phyloP scores from a whole-genome alignment of 2,329 filamentous ascomycete species.

The Colletotrichum brevisporum region DNA sequence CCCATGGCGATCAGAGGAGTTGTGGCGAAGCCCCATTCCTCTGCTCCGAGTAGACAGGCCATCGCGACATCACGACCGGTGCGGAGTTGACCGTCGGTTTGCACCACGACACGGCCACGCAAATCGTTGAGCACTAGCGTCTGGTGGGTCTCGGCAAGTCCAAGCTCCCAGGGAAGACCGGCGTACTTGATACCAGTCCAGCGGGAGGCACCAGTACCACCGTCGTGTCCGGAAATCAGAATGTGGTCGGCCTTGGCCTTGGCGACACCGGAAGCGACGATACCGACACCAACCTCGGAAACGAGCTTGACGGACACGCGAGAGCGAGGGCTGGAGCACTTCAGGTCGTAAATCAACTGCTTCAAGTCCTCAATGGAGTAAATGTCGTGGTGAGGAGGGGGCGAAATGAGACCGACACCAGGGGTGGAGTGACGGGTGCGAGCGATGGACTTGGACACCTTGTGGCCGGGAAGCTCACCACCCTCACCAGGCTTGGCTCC shows the following conservation, averaged over 20 bases:
- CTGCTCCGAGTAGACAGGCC: constrained; percentile 94
- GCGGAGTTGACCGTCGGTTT: constrained; percentile 94
- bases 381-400: constrained; percentile 96
- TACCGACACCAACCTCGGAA: constrained; percentile 96
- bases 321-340: constrained; percentile 93
- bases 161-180: constrained; percentile 95
- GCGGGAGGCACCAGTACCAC: constrained; percentile 94
- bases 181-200: constrained; percentile 99
- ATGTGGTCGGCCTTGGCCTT: constrained; percentile 99
- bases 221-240: constrained; percentile 95
- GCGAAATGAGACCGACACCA: constrained; percentile 95
- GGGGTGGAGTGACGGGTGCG: constrained; percentile 96
- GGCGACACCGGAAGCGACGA: constrained; percentile 96
- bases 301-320: constrained; percentile 97
- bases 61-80: constrained; percentile 96
- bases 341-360: constrained; percentile 97
- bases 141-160: constrained; percentile 97
- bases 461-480: constrained; percentile 96
- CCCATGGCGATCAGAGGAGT: constrained; percentile 97
- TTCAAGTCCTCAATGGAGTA: constrained; percentile 99
- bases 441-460: constrained; percentile 94
- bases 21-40: constrained; percentile 97
- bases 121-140: constrained; percentile 96
- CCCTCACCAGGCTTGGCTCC: constrained; percentile 98
- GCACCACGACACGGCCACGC: constrained; percentile 93